A percentile compares a stretch with the other conserved stretches of the same genome.
These are phyloP conservation scores for Aspergillus sp. DNA, from an alignment of 2,329 filamentous ascomycete species.

Conservation along the genomic window DNA sequence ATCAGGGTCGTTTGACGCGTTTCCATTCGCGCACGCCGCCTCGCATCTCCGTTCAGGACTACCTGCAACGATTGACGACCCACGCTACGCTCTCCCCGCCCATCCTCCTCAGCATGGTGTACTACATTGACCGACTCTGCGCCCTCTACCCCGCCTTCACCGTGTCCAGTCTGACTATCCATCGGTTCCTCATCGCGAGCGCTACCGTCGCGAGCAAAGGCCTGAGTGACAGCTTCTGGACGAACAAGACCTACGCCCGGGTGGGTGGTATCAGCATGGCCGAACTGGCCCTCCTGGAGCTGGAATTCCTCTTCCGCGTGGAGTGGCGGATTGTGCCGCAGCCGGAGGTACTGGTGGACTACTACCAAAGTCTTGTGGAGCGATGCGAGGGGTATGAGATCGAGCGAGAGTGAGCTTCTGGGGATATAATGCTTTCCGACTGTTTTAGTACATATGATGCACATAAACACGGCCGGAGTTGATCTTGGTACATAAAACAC, in stretches of 20 bases:
- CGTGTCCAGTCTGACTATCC: conserved; percentile 92
- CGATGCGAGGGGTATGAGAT: conserved; percentile 60
- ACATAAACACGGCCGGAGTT: conserved; percentile 19
- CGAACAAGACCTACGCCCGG: conserved; percentile 91
- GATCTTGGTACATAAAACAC: conserved; percentile 12
- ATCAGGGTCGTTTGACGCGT: conserved; percentile 80
- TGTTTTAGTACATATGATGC: conserved; percentile 13
- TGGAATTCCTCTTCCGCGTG: conserved; percentile 88
- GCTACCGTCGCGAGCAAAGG: conserved; percentile 96
- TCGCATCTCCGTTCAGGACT: conserved; percentile 91
- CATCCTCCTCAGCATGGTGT: conserved; percentile 96
- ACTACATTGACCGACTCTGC: conserved; percentile 95
- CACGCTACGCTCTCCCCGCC: conserved; percentile 92
- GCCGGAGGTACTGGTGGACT: conserved; percentile 87
- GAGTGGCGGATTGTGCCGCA: conserved; percentile 98
- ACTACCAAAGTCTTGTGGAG: conserved; percentile 83
- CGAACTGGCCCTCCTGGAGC: conserved; percentile 84
- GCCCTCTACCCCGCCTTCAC: conserved; percentile 91
- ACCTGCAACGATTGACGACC: conserved; percentile 85
- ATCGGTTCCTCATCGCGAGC: conserved; percentile 93
- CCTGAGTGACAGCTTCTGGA: conserved; percentile 96
- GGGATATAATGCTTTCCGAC: not conserved
- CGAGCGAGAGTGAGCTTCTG: conserved; percentile 29
- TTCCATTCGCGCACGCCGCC: conserved; percentile 91
- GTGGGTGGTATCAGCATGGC: conserved; percentile 89